A percentile compares a stretch with the other conserved stretches of the same genome.
phyloP scores from a whole-genome alignment of 1,139 yeast genomes.

The Kodamaea arcana region DNA sequence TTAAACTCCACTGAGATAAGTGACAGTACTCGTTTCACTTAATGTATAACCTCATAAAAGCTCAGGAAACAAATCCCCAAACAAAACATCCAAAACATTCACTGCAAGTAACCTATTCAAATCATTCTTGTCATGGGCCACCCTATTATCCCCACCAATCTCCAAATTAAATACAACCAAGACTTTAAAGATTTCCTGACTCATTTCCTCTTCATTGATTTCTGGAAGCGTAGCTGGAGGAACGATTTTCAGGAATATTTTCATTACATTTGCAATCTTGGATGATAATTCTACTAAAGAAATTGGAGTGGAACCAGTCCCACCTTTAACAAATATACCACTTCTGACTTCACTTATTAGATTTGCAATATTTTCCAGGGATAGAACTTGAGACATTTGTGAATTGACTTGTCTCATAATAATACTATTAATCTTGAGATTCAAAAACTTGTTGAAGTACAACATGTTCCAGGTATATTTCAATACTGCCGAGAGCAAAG shows the following conservation, averaged over 20 bases:
- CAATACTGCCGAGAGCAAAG: slow-evolving; percentile 20
- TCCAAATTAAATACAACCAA: slow-evolving; percentile 20
- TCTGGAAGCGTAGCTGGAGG: slow-evolving; percentile 5
- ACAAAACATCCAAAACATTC: slow-evolving; percentile 27
- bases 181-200: slow-evolving; percentile 14
- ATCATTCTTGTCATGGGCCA: slow-evolving; percentile 12
- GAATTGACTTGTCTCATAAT: slow-evolving; percentile 5
- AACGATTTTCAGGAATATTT: slow-evolving; percentile 8
- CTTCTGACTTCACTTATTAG: slow-evolving; percentile 18
- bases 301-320: slow-evolving; percentile 3
- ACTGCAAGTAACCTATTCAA: slow-evolving; percentile 31
- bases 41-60: neutral
- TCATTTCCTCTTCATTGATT: slow-evolving; percentile 13
- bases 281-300: slow-evolving; percentile 12
- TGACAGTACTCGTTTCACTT: too few relatives aligned
- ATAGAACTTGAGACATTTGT: slow-evolving; percentile 1
- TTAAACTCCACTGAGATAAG: too few relatives aligned
- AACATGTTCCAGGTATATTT: slow-evolving; percentile 11
- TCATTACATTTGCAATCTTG: slow-evolving; percentile 13
- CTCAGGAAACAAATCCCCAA: slow-evolving; percentile 28
- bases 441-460: slow-evolving; percentile 11
- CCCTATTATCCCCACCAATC: slow-evolving; percentile 5
- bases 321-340: slow-evolving; percentile 17
- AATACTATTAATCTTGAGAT: slow-evolving; percentile 17
- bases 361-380: slow-evolving; percentile 12